A percentile compares a stretch with the other conserved stretches of the same genome.
Conservation (phyloP, 2,329 filamentous ascomycete species). For the Botrytis aclada region DNA sequence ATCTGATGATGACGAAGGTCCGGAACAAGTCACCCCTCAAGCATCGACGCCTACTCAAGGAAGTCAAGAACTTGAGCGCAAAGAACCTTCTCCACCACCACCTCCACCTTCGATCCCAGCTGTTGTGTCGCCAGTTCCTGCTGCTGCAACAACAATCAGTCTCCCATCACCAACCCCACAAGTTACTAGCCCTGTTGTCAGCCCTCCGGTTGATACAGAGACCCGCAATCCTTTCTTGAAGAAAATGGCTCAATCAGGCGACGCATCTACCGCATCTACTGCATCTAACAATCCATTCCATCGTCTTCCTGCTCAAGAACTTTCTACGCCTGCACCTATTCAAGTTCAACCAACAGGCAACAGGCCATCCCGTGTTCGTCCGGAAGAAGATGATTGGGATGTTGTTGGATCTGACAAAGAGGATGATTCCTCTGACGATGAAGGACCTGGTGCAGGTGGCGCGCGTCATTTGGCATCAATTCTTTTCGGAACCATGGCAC, state of each 20-base stretch:
- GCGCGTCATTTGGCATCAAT: conserved; percentile 93
- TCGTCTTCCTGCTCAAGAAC: conserved; percentile 66
- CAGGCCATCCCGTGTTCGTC: conserved; percentile 53
- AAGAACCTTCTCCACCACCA: conserved; percentile 51
- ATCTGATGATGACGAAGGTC: conserved; percentile 78
- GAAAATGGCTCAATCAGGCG: conserved; percentile 70
- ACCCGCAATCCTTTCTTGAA: conserved; percentile 95
- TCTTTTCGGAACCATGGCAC: conserved; percentile 94
- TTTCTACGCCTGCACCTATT: conserved; percentile 43
- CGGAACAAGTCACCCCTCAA: conserved; percentile 63
- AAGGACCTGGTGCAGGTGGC: conserved; percentile 73
- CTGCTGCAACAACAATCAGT: conserved; percentile 28
- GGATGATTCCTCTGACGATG: conserved; percentile 71
- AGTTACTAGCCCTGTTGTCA: conserved; percentile 39
- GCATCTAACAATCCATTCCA: conserved; percentile 96
- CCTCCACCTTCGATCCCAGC: conserved; percentile 42
- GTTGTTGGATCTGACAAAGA: conserved; percentile 73
- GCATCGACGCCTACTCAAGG: conserved; percentile 56
- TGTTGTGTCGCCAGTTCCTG: conserved; percentile 26
- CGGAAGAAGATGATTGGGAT: conserved; percentile 77
- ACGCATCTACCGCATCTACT: conserved; percentile 49
- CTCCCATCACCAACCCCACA: conserved; percentile 22
- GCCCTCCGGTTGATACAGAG: conserved; percentile 62
- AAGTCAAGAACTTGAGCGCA: conserved; percentile 53
- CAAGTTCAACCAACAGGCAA: conserved; percentile 43